These are phyloP conservation scores for Trametes hirsuta DNA, from an alignment of 1,284 basidiomycete species.

Conservation along the genomic window DNA sequence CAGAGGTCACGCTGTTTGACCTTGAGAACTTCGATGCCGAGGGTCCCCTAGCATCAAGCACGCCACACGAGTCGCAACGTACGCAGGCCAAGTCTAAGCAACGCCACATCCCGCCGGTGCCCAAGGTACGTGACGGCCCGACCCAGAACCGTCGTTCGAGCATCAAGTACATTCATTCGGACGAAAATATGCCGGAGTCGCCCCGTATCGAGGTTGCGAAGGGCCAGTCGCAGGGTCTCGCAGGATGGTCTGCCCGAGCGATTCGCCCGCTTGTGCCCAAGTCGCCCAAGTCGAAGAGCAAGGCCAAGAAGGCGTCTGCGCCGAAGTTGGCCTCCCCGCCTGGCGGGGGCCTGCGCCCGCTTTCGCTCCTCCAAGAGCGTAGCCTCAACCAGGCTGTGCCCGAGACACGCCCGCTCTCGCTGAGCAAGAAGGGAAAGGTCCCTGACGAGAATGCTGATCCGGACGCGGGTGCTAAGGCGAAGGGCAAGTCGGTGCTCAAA, in stretches of 20 bases:
- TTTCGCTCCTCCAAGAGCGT: constrained; percentile 66
- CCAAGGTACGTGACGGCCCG: constrained; percentile 27
- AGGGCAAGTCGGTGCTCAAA: constrained; percentile 48
- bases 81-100: constrained; percentile 39
- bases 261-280: constrained; percentile 56
- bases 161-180: constrained; percentile 66
- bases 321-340: constrained; percentile 40
- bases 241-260: constrained; percentile 53
- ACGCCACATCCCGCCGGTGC: constrained; percentile 34
- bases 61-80: constrained; percentile 54
- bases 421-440: constrained; percentile 51
- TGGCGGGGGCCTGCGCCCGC: constrained; percentile 51
- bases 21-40: constrained; percentile 31
- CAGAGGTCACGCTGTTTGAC: constrained; percentile 63
- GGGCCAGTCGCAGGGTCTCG: constrained; percentile 35
- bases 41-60: constrained; percentile 63
- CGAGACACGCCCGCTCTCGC: constrained; percentile 53
- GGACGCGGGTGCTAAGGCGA: constrained; percentile 33
- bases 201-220: constrained; percentile 37
- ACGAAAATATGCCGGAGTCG: constrained; percentile 42
- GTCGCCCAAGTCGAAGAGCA: constrained; percentile 53
- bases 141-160: constrained; percentile 49
- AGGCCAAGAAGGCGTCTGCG: constrained; percentile 43
- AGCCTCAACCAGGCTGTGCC: constrained; percentile 42
- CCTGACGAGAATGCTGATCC: constrained; percentile 48